Evolutionary conservation across 2,329 filamentous ascomycete species (phyloP), one percentile per base, ranked within the genome.

Genomic region (Podosphaera fusca): DNA sequence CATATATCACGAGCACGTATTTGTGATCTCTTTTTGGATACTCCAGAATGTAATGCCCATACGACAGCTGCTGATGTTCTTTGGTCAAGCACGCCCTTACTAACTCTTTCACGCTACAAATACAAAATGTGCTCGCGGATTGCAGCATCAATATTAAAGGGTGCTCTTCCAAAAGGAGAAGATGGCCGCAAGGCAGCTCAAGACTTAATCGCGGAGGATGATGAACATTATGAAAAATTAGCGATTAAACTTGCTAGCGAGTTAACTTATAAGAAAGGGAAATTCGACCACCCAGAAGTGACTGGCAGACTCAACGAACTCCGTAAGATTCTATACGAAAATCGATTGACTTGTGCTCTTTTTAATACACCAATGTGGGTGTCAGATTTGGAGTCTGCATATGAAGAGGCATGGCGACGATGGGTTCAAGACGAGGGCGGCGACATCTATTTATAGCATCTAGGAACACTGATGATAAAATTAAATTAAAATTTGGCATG

Each of bases 81-180:
- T 5, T 98, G 92, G 92, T 94, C 86, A 56, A 94, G 89, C 63
- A 96, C 92, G 0, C 92, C 92, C 4, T 73, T 98, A 30, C 74
- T 98, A 34, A 98, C 92, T 0, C 75, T 92, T 35, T 89, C 92
- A 9, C 80, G 92, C 40, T 95, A 96, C 69, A 79, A 85, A 55
- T 95, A 95, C 71, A 98, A 98, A 70, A 98, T 98, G 92, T 98
- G 92, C 70, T 94, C 87, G 49, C 85, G 92, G 56, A 98, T 98
- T 85, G 92, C 90, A 5, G 89, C 92, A 5, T 95, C 87, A 9
- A 96, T 98, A 58, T 75, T 98, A 35, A 85, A 81, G 61, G 92
- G 92, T 14, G 92, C 92, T 0, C 72, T 98, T 2, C 92, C 92
- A 0, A 83, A 81, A 62, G 75, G 73, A 0, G 70, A 73, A 1